Conservation (phyloP, 208 protist genomes). For the Tritrichomonas foetus region DNA sequence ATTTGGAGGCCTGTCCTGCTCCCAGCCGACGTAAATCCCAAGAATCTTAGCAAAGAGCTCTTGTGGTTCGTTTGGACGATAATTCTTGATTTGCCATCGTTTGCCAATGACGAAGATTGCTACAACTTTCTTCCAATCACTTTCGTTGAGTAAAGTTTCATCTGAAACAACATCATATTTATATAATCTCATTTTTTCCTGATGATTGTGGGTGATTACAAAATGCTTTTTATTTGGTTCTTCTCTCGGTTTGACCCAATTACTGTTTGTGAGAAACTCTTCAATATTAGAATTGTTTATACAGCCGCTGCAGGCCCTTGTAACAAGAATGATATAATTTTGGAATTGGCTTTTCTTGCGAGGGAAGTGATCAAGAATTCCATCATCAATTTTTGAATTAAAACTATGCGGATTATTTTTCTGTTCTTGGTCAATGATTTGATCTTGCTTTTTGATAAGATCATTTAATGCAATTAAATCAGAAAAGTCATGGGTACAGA, state of each 20-base stretch:
- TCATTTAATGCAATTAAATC: not conserved
- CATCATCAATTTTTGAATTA: not conserved
- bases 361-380: not conserved
- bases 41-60: not conserved
- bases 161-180: conserved; percentile 18
- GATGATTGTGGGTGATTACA: not conserved
- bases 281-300: conserved; percentile 25
- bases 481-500: not conserved
- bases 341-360: not conserved
- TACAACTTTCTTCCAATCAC: conserved; percentile 15
- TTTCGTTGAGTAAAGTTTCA: not conserved
- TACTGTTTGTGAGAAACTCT: not conserved
- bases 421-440: not conserved
- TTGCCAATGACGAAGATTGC: not conserved
- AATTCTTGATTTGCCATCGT: not conserved
- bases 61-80: not conserved
- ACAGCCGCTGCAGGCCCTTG: not conserved
- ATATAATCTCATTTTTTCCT: too few relatives aligned
- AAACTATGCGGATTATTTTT: not conserved
- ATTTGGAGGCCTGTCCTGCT: not conserved
- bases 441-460: not conserved
- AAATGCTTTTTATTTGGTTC: not conserved
- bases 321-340: not conserved
- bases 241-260: not conserved
- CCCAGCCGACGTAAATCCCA: conserved; percentile 19